Base-by-base conservation (phyloP, 2,329 filamentous ascomycete genomes). In the Plectosphaerella sp. region DNA sequence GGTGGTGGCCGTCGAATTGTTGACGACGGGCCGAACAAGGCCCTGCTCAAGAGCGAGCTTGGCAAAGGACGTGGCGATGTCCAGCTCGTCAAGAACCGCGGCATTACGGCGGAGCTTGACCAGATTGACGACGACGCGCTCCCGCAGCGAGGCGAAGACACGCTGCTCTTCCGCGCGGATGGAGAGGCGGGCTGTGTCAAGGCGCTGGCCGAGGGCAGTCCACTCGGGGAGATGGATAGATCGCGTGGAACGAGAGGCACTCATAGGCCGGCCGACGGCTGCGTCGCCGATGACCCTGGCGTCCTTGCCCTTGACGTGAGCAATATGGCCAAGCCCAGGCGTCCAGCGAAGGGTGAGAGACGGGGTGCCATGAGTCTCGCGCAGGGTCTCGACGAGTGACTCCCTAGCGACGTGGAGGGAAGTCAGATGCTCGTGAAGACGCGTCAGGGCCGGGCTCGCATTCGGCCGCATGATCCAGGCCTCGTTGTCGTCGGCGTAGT, bases 41-140 rank as follows among this genome's bases (percentile, higher is more conserved):
- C 78, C 74, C 56, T 89, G 86, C 64, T 96, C 89, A 22, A 77
- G 67, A 2, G 94, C 92, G 3, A 97, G 77, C 5, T 77, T 78
- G 3, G 94, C 91, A 63, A 96, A 96, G 0, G 91, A 91, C 51
- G 89, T 90, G 3, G 88, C 83, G 37, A 99, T 88, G 69, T 99
- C 94, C 9, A 99, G 81, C 68, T 97, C 92, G 66, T 97, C 93
- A 18, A 99, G 82, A 1, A 96, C 88, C n/a, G 84, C 80, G 11
- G 93, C 92, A 67, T 97, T 97, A 52, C 88, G 88, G 6, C 94
- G 86, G 14, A 99, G 81, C 62, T 87, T 90, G 57, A 97, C 84
- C 3, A 99, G 80, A 61, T 92, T 93, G 46, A 81, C 72, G 4
- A 97, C 84, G 1, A 97, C 91, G 48, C 82, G 77, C 55, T 85